Evolutionary conservation across 768 basidiomycete genomes (phyloP).

Genomic region (Pleurotus giganteus): DNA sequence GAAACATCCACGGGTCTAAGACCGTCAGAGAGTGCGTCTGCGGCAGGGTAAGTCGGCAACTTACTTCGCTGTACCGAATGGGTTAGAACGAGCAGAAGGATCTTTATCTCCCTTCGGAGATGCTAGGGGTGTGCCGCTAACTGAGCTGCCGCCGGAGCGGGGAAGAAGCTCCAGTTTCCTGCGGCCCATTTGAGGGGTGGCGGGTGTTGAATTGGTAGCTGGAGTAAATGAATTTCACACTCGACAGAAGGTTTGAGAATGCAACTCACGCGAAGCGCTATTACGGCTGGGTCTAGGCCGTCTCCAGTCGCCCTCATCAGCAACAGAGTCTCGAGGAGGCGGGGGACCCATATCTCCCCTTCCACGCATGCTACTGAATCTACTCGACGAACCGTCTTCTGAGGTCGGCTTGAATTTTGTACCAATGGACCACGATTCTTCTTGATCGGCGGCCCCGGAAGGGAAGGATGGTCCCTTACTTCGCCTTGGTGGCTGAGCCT

Average conservation of each 20-base stretch:
- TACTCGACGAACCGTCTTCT: slow-evolving; percentile 35
- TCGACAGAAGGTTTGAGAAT: slow-evolving; percentile 5
- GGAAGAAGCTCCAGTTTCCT: slow-evolving; percentile 86
- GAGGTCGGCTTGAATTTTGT: slow-evolving; percentile 64
- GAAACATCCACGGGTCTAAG: slow-evolving; percentile 84
- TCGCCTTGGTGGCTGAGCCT: slow-evolving; percentile 47
- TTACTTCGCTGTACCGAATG: slow-evolving; percentile 86
- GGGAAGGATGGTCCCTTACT: slow-evolving; percentile 55
- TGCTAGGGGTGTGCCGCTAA: slow-evolving; percentile 70
- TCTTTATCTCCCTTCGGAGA: slow-evolving; percentile 56
- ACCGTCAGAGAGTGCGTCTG: slow-evolving; percentile 5
- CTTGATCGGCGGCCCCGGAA: slow-evolving; percentile 64
- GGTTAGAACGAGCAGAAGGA: slow-evolving; percentile 60
- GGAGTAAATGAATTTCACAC: background rate
- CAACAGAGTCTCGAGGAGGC: slow-evolving; percentile 30
- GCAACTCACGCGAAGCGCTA: slow-evolving; percentile 62
- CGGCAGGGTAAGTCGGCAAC: slow-evolving; percentile 17
- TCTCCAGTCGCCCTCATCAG: slow-evolving; percentile 77
- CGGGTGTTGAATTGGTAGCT: slow-evolving; percentile 75
- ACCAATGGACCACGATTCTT: slow-evolving; percentile 77
- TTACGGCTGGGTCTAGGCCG: slow-evolving; percentile 41
- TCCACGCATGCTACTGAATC: slow-evolving; percentile 46
- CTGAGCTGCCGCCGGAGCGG: slow-evolving; percentile 64
- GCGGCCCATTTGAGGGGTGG: slow-evolving; percentile 77
- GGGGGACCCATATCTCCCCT: slow-evolving; percentile 56